Evolutionary conservation across 768 basidiomycete species (phyloP), one percentile per base, ranked within the genome.

Genomic region (Mycena crocata): DNA sequence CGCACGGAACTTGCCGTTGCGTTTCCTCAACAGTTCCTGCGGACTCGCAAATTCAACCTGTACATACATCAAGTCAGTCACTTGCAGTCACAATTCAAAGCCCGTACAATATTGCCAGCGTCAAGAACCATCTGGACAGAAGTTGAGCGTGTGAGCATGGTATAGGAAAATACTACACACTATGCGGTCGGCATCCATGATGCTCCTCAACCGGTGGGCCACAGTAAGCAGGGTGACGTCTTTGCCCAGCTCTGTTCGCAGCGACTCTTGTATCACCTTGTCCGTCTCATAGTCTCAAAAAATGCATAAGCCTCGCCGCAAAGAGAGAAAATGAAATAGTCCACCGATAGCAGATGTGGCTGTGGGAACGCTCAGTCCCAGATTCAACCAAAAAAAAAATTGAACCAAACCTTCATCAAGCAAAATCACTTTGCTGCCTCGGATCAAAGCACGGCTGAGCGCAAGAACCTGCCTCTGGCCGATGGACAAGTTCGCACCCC

Each of bases 231-330:
- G 74, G 1, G 83, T 84, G 9, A 71, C 75, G 40, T 76, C 78
- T 42, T 74, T 75, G 5, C 80, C 80, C 28, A 78, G 70, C 54
- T 76, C 76, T 15, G 72, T 72, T n/a, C 82, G 69, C 61, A 85
- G 79, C 3, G 81, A 77, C 42, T 74, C 70, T 69, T 85, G 84
- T 56, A 85, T 83, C 23, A 79, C 66, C 2, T 74, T 54, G 69
- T 85, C 83, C 5, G 83, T 84, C 52, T 78, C 77, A 61, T 82
- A 80, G 68, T 85, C 84, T 70, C 55, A 10, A 32, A 26, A 28
- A n/a, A 26, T 42, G 28, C 50, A 17, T 23, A 5, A n/a, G 44
- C 14, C 12, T 39, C 6, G 28, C 40, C 1, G 24, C n/a, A 40
- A 34, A 57, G 0, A 31, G 21, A 57, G 24, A 39, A 42, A 42